Percentiles rank a stretch among this genome's conserved stretches.
Evolutionary conservation across 495 filamentous ascomycete genomes (phyloP).

Genomic region (Daldinia bambusicola): DNA sequence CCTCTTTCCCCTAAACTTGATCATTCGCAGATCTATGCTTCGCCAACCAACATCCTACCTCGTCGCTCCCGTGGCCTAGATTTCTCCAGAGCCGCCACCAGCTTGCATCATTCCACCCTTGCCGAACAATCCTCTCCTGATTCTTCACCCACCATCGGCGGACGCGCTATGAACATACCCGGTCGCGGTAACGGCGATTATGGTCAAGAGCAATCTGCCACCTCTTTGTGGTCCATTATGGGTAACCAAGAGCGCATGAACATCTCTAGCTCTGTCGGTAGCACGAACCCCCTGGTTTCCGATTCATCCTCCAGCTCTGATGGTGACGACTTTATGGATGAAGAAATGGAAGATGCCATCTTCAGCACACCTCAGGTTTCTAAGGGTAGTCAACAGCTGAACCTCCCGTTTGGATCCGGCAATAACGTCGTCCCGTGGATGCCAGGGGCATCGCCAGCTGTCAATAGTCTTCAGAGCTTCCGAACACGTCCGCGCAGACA

Average conservation of each 20-base stretch:
- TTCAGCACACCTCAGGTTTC: slow-evolving; percentile 74
- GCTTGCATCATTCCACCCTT: slow-evolving; percentile 93
- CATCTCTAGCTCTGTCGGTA: slow-evolving; percentile 87
- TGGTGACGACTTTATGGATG: slow-evolving; percentile 81
- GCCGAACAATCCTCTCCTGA: slow-evolving; percentile 92
- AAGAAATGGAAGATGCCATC: slow-evolving; percentile 82
- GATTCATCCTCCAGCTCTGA: slow-evolving; percentile 82
- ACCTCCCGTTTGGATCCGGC: slow-evolving; percentile 36
- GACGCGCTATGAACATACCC: slow-evolving; percentile 83
- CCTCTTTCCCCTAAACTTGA: slow-evolving; percentile 90
- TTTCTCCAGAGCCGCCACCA: slow-evolving; percentile 93
- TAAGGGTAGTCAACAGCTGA: slow-evolving; percentile 54
- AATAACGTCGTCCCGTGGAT: slow-evolving; percentile 64
- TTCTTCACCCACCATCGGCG: slow-evolving; percentile 86
- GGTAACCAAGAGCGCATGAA: slow-evolving; percentile 71
- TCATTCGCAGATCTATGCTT: slow-evolving; percentile 81
- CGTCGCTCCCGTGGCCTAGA: slow-evolving; percentile 87
- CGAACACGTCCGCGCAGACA: slow-evolving; percentile 76
- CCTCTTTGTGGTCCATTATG: slow-evolving; percentile 60
- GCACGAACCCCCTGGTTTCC: slow-evolving; percentile 79
- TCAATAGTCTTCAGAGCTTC: slow-evolving; percentile 78
- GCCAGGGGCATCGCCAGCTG: slow-evolving; percentile 70
- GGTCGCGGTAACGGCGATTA: slow-evolving; percentile 51
- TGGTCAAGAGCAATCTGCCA: slow-evolving; percentile 52
- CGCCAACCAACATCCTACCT: slow-evolving; percentile 79